phyloP scores from a whole-genome alignment of 768 basidiomycete genomes.

The Pleurotus platypus region DNA sequence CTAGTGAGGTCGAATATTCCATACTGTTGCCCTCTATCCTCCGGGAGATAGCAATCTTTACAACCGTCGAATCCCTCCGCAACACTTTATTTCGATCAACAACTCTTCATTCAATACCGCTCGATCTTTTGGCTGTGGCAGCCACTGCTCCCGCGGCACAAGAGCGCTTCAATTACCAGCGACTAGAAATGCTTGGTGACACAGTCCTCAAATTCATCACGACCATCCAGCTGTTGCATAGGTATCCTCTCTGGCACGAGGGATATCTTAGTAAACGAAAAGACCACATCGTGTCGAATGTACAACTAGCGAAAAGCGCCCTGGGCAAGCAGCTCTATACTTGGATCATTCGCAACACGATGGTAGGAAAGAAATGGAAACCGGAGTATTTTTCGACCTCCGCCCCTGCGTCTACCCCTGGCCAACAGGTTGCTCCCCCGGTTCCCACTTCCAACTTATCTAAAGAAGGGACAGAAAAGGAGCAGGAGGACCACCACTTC shows the following conservation, averaged over 20 bases:
- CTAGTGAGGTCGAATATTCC: conserved; percentile 49
- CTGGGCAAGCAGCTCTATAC: conserved; percentile 45
- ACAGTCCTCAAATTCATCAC: conserved; percentile 66
- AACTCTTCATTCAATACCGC: conserved; percentile 42
- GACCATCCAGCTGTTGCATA: conserved; percentile 55
- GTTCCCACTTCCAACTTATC: too few species aligned
- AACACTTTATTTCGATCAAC: conserved; percentile 39
- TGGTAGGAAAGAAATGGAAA: conserved; percentile 51
- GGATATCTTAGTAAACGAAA: conserved; percentile 69
- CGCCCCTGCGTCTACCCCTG: background rate
- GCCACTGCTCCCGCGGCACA: conserved; percentile 60
- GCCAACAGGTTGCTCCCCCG: background rate
- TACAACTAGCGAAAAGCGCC: conserved; percentile 63
- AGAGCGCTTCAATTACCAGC: conserved; percentile 62
- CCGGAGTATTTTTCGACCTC: conserved; percentile 33
- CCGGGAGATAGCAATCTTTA: conserved; percentile 50
- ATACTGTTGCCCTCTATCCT: conserved; percentile 64
- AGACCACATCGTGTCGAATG: conserved; percentile 73
- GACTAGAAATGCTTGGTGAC: conserved; percentile 75
- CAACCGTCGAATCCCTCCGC: conserved; percentile 49
- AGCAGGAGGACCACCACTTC: too few species aligned
- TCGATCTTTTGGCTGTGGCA: conserved; percentile 47
- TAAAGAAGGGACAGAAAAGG: too few species aligned
- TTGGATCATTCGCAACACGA: conserved; percentile 65
- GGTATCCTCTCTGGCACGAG: conserved; percentile 77